Base-by-base conservation (phyloP, 495 filamentous ascomycete genomes). In the Lentithecium fluviatile region DNA sequence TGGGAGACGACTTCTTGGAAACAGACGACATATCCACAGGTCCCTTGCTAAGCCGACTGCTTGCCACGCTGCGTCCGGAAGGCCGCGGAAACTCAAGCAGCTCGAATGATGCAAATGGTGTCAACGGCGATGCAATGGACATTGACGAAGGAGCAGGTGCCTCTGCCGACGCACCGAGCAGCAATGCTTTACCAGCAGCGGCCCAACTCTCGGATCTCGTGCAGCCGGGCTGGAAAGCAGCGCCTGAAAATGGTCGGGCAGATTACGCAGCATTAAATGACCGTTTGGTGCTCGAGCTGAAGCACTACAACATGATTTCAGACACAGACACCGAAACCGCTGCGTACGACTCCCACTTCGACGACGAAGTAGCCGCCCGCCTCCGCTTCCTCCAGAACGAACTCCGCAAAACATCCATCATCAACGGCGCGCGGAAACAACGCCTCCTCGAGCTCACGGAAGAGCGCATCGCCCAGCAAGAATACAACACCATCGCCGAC, bases 401-500 rank as follows among this genome's bases (percentile, higher is more conserved):
- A 48, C 83, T 99, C 1, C 85, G 88, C 68, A 85, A 90, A 42
- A 85, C 90, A 67, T 85, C 85, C 60, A 83, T 96, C 45, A 73
- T 87, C 65, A 97, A 97, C 74, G 93, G 91, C 46, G 90, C 94
- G 0, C 84, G 90, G 62, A 97, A 97, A 71, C 82, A 88, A 6
- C 80, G 93, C 15, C 81, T 99, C 10, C 82, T 88, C 1, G 90
- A 96, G 17, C 80, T 96, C 19, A 87, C 92, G 2, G 87, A 90
- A 64, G 93, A 95, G 71, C 83, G 89, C 62, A 90, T 97, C 85
- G 95, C 94, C 1, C 82, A 89, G 71, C 94, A 97, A 65, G 94
- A 99, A 71, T 99, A 95, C 75, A 85, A 84, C 66, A 97, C 91
- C 63, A 99, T 99, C 69, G 85, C 93, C 58, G 94, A 99, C 68